These are phyloP conservation scores for Cylindrodendrum hubeiense DNA, from an alignment of 2,329 filamentous ascomycete genomes.

Conservation along the genomic window DNA sequence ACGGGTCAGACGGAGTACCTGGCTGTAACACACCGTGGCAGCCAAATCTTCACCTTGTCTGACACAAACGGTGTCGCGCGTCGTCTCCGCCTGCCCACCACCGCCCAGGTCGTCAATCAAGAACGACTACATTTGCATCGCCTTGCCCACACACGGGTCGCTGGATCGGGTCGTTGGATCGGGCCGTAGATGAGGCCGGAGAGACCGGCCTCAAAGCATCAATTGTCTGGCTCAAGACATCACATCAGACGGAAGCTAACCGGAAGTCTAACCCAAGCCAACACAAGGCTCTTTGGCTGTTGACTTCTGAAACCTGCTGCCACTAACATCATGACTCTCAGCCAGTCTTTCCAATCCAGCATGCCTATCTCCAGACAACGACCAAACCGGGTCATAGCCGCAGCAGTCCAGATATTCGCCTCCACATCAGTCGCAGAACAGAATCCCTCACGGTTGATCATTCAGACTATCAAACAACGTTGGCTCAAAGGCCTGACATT, in stretches of 20 bases:
- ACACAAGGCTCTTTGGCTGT: background rate
- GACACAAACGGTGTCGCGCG: background rate
- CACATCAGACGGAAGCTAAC: background rate
- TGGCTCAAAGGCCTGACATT: background rate
- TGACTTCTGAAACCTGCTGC: background rate
- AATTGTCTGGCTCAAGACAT: background rate
- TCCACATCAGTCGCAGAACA: background rate
- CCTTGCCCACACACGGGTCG: background rate
- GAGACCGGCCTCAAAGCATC: background rate
- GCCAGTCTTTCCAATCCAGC: background rate
- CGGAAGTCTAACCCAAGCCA: background rate
- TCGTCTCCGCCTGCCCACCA: background rate
- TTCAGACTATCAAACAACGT: background rate
- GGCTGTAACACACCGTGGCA: background rate
- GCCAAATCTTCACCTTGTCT: background rate
- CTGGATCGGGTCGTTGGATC: background rate
- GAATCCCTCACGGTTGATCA: background rate
- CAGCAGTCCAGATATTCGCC: background rate
- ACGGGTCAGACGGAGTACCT: background rate
- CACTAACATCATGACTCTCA: background rate
- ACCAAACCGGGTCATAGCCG: background rate
- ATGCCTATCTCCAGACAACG: background rate
- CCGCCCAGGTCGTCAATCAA: background rate
- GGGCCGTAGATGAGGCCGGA: background rate
- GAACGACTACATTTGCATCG: slow-evolving; percentile 10